phyloP scores from a whole-genome alignment of 495 filamentous ascomycete genomes.

The Venustampulla echinocandica region DNA sequence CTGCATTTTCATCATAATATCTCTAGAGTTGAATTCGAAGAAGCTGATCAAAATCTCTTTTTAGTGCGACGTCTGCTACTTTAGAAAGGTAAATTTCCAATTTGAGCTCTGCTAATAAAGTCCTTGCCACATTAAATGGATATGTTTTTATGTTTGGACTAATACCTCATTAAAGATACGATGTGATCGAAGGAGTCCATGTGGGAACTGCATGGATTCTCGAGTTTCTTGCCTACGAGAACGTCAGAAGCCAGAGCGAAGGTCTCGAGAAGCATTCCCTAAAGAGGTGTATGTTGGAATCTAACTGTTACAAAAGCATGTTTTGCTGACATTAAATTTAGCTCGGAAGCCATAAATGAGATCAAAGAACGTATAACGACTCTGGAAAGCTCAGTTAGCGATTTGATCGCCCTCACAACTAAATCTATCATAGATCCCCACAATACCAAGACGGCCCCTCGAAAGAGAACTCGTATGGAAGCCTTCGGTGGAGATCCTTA shows the following conservation, averaged over 20 bases:
- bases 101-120: too few relatives aligned
- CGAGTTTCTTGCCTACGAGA: neutral
- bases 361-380: constrained; percentile 3
- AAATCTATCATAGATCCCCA: neutral
- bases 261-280: neutral
- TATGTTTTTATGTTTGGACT: neutral
- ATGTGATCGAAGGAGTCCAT: constrained; percentile 4
- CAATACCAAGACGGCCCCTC: neutral
- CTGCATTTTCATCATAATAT: too few relatives aligned
- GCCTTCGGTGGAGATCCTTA: neutral
- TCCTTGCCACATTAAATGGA: too few relatives aligned
- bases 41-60: too few relatives aligned
- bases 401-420: neutral
- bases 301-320: neutral
- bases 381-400: neutral
- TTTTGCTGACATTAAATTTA: neutral
- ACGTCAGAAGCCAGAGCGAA: constrained; percentile 1
- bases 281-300: constrained; percentile 3
- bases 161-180: neutral
- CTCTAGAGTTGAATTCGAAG: too few relatives aligned
- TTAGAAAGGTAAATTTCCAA: too few relatives aligned
- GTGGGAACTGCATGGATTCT: constrained; percentile 8
- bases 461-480: neutral
- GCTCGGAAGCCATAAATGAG: constrained; percentile 1
- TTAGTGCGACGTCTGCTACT: neutral